Conservation (phyloP, 148 eudicot genomes). For the Chenopodium formosanum region DNA sequence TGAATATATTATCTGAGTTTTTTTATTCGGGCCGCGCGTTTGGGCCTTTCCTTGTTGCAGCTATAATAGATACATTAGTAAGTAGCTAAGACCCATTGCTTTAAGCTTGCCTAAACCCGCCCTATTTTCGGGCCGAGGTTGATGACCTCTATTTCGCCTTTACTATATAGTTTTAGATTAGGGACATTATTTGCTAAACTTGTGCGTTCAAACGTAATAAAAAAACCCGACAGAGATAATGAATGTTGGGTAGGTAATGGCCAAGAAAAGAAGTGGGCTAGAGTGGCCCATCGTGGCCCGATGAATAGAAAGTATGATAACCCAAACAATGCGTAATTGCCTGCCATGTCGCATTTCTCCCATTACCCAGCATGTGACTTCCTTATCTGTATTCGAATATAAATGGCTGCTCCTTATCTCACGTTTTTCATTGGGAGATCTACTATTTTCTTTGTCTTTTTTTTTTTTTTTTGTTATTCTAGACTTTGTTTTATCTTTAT, state of each 20-base stretch:
- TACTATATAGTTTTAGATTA: no score
- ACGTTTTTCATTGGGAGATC: neutral
- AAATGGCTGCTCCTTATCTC: neutral
- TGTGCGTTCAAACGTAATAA: no score
- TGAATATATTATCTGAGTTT: no score
- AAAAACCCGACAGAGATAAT: neutral
- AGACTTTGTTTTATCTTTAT: no score
- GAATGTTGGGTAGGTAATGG: conserved; percentile 3
- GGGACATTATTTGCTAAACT: no score
- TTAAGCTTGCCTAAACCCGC: no score
- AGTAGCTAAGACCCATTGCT: no score
- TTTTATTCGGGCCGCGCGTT: no score
- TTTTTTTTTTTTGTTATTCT: neutral
- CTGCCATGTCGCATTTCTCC: neutral
- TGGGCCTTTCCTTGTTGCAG: no score
- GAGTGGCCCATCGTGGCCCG: conserved; percentile 9
- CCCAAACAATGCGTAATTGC: neutral
- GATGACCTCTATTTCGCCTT: no score
- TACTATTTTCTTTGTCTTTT: neutral
- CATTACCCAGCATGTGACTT: neutral
- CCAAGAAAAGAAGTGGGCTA: conserved; percentile 1
- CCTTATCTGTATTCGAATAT: neutral
- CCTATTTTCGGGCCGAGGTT: no score
- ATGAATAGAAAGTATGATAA: neutral
- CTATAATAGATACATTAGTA: no score